phyloP scores from a whole-genome alignment of 352 stramenopile species.

The Phytopythium oedochilum region DNA sequence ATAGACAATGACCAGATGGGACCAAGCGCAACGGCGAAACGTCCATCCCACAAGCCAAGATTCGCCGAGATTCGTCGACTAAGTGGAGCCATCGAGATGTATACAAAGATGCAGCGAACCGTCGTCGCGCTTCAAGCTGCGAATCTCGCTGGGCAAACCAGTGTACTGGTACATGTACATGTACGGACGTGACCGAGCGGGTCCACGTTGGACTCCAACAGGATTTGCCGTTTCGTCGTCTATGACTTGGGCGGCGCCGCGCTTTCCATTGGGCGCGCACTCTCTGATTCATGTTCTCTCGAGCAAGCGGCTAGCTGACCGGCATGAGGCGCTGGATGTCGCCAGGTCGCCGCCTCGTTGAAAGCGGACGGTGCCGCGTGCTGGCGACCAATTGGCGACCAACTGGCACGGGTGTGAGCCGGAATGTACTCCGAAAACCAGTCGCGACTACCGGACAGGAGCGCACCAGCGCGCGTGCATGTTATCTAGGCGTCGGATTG shows the following conservation, averaged over 20 bases:
- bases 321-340: neutral
- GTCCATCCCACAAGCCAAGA: neutral
- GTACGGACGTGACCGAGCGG: neutral
- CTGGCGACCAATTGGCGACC: neutral
- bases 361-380: neutral
- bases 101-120: neutral
- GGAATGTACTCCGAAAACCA: no score
- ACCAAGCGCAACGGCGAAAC: neutral
- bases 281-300: neutral
- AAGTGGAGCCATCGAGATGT: neutral
- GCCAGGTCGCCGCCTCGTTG: neutral
- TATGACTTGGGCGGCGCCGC: neutral
- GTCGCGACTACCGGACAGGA: no score
- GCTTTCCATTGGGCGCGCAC: neutral
- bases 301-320: no score
- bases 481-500: neutral
- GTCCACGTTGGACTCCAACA: neutral
- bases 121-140: neutral
- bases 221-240: neutral
- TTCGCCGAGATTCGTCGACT: conserved; percentile 11
- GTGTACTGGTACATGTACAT: no score
- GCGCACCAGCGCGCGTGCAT: neutral
- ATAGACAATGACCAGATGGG: neutral
- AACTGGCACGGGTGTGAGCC: no score
- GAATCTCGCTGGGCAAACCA: conserved; percentile 2